phyloP scores from a whole-genome alignment of 805 yeast genomes.

The Millerago galiae region DNA sequence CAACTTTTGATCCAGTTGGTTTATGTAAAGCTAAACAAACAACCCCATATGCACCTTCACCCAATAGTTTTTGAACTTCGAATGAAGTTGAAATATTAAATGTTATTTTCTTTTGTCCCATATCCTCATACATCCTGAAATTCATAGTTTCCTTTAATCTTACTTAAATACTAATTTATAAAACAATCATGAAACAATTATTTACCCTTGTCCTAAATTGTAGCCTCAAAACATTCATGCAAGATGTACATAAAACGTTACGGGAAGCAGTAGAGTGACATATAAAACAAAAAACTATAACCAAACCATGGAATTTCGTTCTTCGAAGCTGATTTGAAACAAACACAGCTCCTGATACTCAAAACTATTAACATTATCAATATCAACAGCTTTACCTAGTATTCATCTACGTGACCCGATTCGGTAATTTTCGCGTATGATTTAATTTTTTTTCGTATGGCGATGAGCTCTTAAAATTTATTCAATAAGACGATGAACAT shows the following conservation, averaged over 20 bases:
- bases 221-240: constrained; percentile 3
- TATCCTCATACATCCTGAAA: background rate
- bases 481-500: background rate
- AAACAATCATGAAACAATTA: too few relatives aligned
- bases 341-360: too few relatives aligned
- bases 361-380: too few relatives aligned
- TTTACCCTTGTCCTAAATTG: background rate
- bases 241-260: background rate
- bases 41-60: constrained; percentile 95
- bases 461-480: constrained; percentile 4
- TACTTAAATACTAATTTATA: background rate
- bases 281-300: too few relatives aligned
- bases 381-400: too few relatives aligned
- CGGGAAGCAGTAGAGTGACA: background rate
- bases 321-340: too few relatives aligned
- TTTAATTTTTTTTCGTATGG: background rate
- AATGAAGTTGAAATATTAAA: constrained; percentile 87
- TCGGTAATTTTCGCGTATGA: constrained; percentile 1
- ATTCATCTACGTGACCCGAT: background rate
- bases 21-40: constrained; percentile 86
- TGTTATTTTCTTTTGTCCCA: constrained; percentile 34
- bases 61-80: constrained; percentile 77
- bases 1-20: constrained; percentile 85
- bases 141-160: background rate
- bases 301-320: too few relatives aligned